phyloP scores from a whole-genome alignment of 2,329 filamentous ascomycete genomes.

The Paraphaeosphaeria minitans region DNA sequence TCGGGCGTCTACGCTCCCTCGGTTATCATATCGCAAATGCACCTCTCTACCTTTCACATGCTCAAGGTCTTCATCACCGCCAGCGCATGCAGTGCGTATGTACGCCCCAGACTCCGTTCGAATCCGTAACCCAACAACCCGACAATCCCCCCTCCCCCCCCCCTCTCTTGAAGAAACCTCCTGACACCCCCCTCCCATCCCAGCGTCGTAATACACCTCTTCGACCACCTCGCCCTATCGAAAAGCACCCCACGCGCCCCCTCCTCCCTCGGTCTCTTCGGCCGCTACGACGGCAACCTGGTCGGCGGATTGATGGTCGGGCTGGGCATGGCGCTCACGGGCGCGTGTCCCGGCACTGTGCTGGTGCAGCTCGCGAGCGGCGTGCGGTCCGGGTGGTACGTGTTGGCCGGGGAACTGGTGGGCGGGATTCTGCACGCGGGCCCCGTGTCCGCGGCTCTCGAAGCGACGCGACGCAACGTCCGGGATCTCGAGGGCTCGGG shows the following conservation, averaged over 20 bases:
- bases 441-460: background rate
- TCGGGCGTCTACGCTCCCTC: constrained; percentile 16
- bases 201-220: background rate
- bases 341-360: constrained; percentile 69
- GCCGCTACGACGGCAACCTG: constrained; percentile 66
- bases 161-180: too few species aligned
- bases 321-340: constrained; percentile 68
- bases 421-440: constrained; percentile 56
- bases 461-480: too few species aligned
- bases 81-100: constrained; percentile 17
- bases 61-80: constrained; percentile 19
- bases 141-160: background rate
- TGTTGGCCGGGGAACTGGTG: constrained; percentile 60
- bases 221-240: background rate
- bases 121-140: too few species aligned
- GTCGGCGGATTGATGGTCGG: constrained; percentile 67
- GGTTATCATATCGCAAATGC: constrained; percentile 17
- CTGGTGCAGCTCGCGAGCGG: constrained; percentile 64
- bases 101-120: background rate
- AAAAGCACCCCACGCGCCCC: background rate
- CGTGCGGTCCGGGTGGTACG: constrained; percentile 56
- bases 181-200: background rate
- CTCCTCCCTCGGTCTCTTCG: background rate
- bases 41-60: constrained; percentile 16
- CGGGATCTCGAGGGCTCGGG: too few species aligned